Evolutionary conservation across 305 asterid species (phyloP).

Genomic region (Solanum chacoense): DNA sequence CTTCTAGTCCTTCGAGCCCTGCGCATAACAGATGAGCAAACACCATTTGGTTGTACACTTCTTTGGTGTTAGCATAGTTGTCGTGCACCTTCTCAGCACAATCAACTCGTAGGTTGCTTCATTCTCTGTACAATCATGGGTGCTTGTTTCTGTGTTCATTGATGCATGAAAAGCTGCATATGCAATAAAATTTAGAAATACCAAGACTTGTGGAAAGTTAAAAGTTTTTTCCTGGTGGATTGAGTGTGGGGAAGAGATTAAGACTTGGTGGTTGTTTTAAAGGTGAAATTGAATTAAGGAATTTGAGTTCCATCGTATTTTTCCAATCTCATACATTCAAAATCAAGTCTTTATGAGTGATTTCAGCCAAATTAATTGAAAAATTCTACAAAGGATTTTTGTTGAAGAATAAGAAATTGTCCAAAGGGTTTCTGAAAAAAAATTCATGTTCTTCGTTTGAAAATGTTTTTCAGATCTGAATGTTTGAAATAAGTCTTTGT

Average conservation of each 20-base stretch:
- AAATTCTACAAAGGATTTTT: background rate
- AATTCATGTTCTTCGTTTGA: background rate
- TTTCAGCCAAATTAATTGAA: background rate
- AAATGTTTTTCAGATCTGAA: background rate
- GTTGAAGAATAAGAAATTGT: background rate
- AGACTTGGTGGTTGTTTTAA: slow-evolving; percentile 55
- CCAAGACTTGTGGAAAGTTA: slow-evolving; percentile 41
- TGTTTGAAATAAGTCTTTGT: background rate
- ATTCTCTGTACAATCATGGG: too few species aligned
- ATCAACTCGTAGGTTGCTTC: too few species aligned
- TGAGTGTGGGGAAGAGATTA: slow-evolving; percentile 39
- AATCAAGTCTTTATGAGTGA: background rate
- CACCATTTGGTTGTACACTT: too few species aligned
- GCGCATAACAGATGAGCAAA: too few species aligned
- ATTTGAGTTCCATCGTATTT: slow-evolving; percentile 30
- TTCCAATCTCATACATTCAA: background rate
- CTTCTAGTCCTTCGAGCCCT: too few species aligned
- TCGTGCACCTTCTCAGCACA: too few species aligned
- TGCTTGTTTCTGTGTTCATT: too few species aligned
- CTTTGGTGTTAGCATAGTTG: too few species aligned
- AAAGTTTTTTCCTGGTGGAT: slow-evolving; percentile 33
- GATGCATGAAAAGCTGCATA: slow-evolving; percentile 89
- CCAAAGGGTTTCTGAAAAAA: background rate
- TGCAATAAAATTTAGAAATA: slow-evolving; percentile 63
- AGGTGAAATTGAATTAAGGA: slow-evolving; percentile 14